These are phyloP conservation scores for Punica granatum DNA, from an alignment of 345 rosid genomes.

Conservation along the genomic window DNA sequence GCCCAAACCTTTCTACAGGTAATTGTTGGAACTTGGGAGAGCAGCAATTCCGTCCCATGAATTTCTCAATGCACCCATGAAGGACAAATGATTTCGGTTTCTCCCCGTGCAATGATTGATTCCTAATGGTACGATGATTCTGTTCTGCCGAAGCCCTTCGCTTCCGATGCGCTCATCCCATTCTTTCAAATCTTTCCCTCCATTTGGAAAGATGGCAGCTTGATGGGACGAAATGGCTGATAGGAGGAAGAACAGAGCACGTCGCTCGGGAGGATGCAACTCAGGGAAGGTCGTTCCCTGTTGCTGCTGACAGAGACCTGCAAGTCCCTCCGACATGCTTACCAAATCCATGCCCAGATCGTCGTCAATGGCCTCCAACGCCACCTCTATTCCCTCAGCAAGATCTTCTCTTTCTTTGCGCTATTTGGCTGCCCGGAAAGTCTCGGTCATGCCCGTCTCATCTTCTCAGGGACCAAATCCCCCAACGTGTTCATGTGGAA, in stretches of 20 bases:
- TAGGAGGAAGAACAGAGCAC: neutral
- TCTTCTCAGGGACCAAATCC: slow-evolving; percentile 20
- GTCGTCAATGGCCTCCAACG: slow-evolving; percentile 17
- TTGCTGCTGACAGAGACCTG: slow-evolving; percentile 21
- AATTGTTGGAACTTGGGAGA: neutral
- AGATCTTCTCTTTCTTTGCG: slow-evolving; percentile 27
- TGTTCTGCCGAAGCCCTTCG: neutral
- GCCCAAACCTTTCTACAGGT: neutral
- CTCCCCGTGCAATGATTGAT: too few relatives aligned
- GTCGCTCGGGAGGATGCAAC: neutral
- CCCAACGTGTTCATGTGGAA: slow-evolving; percentile 31
- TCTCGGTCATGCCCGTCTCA: slow-evolving; percentile 19
- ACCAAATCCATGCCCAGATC: slow-evolving; percentile 30
- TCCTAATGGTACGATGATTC: neutral
- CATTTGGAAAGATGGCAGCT: neutral
- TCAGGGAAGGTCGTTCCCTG: neutral
- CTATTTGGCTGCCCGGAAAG: slow-evolving; percentile 19
- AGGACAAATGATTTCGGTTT: neutral
- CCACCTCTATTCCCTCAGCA: slow-evolving; percentile 20
- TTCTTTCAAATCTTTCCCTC: neutral
- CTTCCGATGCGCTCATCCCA: neutral
- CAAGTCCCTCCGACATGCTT: slow-evolving; percentile 24
- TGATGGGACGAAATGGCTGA: neutral
- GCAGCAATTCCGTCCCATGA: too few relatives aligned
- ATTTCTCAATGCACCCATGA: neutral